Base-by-base conservation (phyloP, 2,329 filamentous ascomycete genomes). In the Didymella lethalis region DNA sequence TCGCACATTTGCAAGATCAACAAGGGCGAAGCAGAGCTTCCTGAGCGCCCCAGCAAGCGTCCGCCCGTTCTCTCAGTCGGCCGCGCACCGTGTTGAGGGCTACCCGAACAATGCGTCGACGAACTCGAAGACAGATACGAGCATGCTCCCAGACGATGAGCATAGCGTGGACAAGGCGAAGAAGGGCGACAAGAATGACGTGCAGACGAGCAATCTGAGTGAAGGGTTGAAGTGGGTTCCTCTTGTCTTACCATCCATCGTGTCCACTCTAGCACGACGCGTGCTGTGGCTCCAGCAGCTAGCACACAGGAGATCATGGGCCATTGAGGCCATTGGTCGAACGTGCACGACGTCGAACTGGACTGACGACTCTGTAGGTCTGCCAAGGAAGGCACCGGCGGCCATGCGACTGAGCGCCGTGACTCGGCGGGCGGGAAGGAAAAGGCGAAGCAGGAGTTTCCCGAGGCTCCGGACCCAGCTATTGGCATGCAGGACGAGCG, bases 401-500 rank as follows among this genome's bases (percentile, higher is more conserved):
- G 80, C 23, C 61, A 71, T 23, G 80, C 81, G 18, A 80, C 78
- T 0, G 69, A 74, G 36, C 59, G 75, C 31, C 72, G 57, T 23
- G 81, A 82, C 57, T 70, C 71, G 26, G 67, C 71, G 25, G 73
- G 75, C 25, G 76, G 72, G 29, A 74, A 67, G 46, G 63, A 68
- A 26, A 78, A 77, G 69, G 78, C 80, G 26, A 83, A 83, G 75
- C 69, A 79, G 53, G 80, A 82, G 53, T 75, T 78, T 54, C 81
- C 81, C 3, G 81, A 82, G 67, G 77, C 80, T 14, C 81, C 81
- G 0, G 80, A 79, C 48, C 70, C 72, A 48, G 76, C 76, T 6
- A 82, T 83, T 64, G 81, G 81, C 0, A 82, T 83, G 78, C 79
- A 83, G 68, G 81, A 83, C 67, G 81, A 83, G 75, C 73, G 81